phyloP scores from a whole-genome alignment of 2,329 filamentous ascomycete species.

The Fusarium cyanostomum region DNA sequence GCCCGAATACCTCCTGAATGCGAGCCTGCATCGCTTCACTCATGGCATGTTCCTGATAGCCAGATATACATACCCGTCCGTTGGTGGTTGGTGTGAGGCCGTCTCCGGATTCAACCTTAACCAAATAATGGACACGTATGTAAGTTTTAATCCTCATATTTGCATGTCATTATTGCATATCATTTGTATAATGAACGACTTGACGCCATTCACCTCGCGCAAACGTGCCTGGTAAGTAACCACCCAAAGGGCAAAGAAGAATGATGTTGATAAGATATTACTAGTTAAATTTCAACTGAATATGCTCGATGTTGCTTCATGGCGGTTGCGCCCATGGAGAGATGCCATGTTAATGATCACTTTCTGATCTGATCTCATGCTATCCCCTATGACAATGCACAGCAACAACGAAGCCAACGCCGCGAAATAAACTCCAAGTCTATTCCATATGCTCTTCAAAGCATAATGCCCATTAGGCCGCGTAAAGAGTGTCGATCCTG shows the following conservation, averaged over 20 bases:
- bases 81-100: neutral
- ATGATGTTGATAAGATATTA: too few species aligned
- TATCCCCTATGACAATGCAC: neutral
- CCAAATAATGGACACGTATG: neutral
- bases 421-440: neutral
- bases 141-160: neutral
- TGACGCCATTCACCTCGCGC: neutral
- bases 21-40: neutral
- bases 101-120: neutral
- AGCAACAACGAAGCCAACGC: neutral
- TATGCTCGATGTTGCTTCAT: too few species aligned
- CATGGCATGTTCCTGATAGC: slow-evolving; percentile 2
- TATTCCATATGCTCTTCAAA: neutral
- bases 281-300: too few species aligned
- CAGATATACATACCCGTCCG: slow-evolving; percentile 18
- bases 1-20: neutral
- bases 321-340: too few species aligned
- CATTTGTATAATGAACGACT: too few species aligned
- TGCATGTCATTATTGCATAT: too few species aligned
- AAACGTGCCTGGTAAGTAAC: neutral
- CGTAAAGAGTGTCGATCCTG: neutral
- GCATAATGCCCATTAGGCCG: neutral
- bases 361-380: neutral
- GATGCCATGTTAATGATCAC: too few species aligned
- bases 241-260: too few species aligned